Conservation (phyloP, 495 filamentous ascomycete genomes). For the Hypoxylon intermedium region DNA sequence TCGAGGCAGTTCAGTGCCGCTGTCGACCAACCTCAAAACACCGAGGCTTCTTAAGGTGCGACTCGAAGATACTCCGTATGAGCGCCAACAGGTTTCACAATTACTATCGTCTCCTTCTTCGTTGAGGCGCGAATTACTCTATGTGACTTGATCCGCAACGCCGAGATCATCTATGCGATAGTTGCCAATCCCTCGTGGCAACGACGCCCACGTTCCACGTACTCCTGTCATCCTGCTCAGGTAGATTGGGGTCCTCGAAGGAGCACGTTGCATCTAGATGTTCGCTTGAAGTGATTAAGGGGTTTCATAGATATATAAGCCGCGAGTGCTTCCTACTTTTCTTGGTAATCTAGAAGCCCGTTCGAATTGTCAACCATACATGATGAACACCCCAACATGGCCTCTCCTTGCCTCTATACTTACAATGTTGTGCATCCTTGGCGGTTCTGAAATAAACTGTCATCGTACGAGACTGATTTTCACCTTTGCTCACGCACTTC, state of each 20-base stretch:
- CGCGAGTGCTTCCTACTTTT: too few species aligned
- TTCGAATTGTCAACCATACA: too few species aligned
- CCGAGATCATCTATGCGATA: slow-evolving; percentile 1
- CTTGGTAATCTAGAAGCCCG: too few species aligned
- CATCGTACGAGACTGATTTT: slow-evolving; percentile 1
- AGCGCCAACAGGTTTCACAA: slow-evolving; percentile 26
- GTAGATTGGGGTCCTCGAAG: too few species aligned
- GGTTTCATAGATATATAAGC: too few species aligned
- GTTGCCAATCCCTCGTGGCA: slow-evolving; percentile 13
- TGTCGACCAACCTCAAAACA: slow-evolving; percentile 21
- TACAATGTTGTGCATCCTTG: background rate
- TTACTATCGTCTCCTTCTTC: slow-evolving; percentile 20
- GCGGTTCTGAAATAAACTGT: slow-evolving; percentile 1
- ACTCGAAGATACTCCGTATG: slow-evolving; percentile 5
- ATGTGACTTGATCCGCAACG: background rate
- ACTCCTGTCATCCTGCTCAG: background rate
- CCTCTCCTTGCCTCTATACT: background rate
- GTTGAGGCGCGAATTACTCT: slow-evolving; percentile 4
- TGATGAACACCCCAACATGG: too few species aligned
- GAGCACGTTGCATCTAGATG: too few species aligned
- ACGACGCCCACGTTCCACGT: background rate
- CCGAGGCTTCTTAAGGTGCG: slow-evolving; percentile 19
- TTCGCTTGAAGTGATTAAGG: too few species aligned
- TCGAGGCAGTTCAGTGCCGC: slow-evolving; percentile 17
- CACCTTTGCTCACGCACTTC: background rate